A percentile compares a stretch with the other conserved stretches of the same genome.
phyloP scores from a whole-genome alignment of 2,329 filamentous ascomycete species.

The Alternaria infectoria region DNA sequence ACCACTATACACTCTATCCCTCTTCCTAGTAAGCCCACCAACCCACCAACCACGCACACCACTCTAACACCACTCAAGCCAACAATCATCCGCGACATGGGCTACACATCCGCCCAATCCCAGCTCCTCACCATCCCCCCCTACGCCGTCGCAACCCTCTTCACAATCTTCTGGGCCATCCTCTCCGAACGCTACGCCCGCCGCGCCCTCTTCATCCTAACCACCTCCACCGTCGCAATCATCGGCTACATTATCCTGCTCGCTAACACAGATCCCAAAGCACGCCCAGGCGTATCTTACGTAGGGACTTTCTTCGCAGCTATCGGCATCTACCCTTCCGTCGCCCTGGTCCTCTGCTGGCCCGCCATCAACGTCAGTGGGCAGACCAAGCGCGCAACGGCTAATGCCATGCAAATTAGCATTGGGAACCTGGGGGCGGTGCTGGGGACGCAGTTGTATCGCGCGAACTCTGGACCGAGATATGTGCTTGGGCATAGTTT shows the following conservation, averaged over 20 bases:
- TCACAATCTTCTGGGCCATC: slow-evolving; percentile 46
- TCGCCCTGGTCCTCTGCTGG: slow-evolving; percentile 55
- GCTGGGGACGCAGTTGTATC: slow-evolving; percentile 47
- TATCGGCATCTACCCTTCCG: slow-evolving; percentile 48
- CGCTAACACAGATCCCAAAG: slow-evolving; percentile 37
- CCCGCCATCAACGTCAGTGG: slow-evolving; percentile 61
- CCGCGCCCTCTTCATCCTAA: slow-evolving; percentile 46
- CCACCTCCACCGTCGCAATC: slow-evolving; percentile 38
- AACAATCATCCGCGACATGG: slow-evolving; percentile 57
- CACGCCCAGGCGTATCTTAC: slow-evolving; percentile 47
- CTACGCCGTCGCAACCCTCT: slow-evolving; percentile 49
- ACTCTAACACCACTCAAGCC: slow-evolving; percentile 50
- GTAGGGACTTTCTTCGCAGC: slow-evolving; percentile 48
- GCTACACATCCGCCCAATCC: slow-evolving; percentile 50
- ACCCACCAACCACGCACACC: neutral
- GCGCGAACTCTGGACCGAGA: slow-evolving; percentile 41
- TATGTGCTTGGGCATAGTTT: slow-evolving; percentile 47
- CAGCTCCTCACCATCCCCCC: slow-evolving; percentile 57
- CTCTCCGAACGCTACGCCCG: slow-evolving; percentile 39
- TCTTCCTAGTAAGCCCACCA: slow-evolving; percentile 46
- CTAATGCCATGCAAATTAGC: slow-evolving; percentile 57
- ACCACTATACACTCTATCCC: slow-evolving; percentile 46
- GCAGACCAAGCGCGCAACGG: slow-evolving; percentile 60
- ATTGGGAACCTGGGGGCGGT: slow-evolving; percentile 57
- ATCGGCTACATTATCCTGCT: slow-evolving; percentile 51